Evolutionary conservation across 306 rosid species (phyloP), one percentile per base, ranked within the genome.

Genomic region (Rosa persica): DNA sequence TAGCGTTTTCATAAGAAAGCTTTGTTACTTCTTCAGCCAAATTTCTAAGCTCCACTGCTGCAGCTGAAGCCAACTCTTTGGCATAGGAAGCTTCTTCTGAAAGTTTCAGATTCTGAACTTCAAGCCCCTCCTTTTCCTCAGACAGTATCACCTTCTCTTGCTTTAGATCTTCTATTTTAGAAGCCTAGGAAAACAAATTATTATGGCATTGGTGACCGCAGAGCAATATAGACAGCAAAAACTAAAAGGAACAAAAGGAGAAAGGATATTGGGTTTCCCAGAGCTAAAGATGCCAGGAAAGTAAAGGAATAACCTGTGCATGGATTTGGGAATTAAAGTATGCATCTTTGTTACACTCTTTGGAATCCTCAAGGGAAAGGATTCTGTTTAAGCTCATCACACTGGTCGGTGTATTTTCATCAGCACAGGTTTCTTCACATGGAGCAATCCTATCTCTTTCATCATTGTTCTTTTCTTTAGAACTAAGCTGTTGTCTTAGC

Each of bases 61-160:
- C 94, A 80, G 97, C 97, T 42, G 95, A 80, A 73, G 98, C 97
- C 82, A 93, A 83, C 89, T 93, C 97, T 84, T 93, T 89, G 38
- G 98, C 98, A 81, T 91, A 91, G 47, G 97, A 89, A 71, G 97
- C 92, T 87, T 93, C 98, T 83, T 91, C 93, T 13, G 90, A 85
- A 47, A 93, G 89, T 81, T 89, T 93, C 81, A 12, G 85, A 77
- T 85, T 88, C 82, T 91, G 92, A 84, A 93, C 87, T 81, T 88
- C 92, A 75, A 93, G 92, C 49, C 93, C 89, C 17, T 89, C 96
- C 80, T 86, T 88, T 80, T 91, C 94, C 87, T 91, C 96, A 52
- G 81, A 72, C 79, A 89, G 81, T 67, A 83, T 80, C 86, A 91
- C 89, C 60, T 86, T 90, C 78, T 93, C 96, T 88, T 88, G 93